Evolutionary conservation across 202 grass and related monocot genomes (phyloP).

Genomic region (Zizania palustris): DNA sequence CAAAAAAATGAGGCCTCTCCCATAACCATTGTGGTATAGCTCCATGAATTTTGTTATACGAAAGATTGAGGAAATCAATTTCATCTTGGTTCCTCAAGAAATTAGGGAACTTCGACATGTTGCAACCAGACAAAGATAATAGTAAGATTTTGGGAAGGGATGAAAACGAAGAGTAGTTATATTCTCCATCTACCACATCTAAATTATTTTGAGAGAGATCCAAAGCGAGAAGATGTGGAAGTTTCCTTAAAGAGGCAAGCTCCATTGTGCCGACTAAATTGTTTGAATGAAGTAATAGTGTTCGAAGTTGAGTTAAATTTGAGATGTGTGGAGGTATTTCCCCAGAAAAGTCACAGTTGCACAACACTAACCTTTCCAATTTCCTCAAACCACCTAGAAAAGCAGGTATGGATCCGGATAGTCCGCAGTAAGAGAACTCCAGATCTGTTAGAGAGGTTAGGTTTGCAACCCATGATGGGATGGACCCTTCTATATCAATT

Average conservation of each 20-base stretch:
- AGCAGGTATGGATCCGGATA: slow-evolving; percentile 27
- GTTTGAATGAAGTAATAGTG: slow-evolving; percentile 34
- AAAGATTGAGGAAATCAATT: slow-evolving; percentile 39
- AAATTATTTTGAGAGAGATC: slow-evolving; percentile 53
- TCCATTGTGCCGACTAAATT: slow-evolving; percentile 38
- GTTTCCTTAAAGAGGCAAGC: slow-evolving; percentile 3
- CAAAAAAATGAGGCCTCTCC: slow-evolving; percentile 14
- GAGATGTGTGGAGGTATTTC: slow-evolving; percentile 33
- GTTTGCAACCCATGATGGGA: slow-evolving; percentile 9
- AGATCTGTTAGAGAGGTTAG: not conserved
- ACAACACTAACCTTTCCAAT: slow-evolving; percentile 31
- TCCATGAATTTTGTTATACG: slow-evolving; percentile 48
- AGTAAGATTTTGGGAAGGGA: slow-evolving; percentile 32
- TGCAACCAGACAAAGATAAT: slow-evolving; percentile 41
- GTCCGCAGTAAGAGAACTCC: not conserved
- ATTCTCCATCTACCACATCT: slow-evolving; percentile 19
- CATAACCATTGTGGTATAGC: slow-evolving; percentile 49
- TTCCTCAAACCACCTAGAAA: slow-evolving; percentile 31
- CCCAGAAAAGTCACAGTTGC: slow-evolving; percentile 32
- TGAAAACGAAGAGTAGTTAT: slow-evolving; percentile 5
- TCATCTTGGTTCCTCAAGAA: slow-evolving; percentile 43
- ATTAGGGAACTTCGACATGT: slow-evolving; percentile 39
- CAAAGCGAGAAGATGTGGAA: slow-evolving; percentile 33
- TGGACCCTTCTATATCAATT: not conserved
- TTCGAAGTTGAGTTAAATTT: slow-evolving; percentile 34